Conservation (phyloP, 2,329 filamentous ascomycete genomes). For the Xylariaceae sp. region DNA sequence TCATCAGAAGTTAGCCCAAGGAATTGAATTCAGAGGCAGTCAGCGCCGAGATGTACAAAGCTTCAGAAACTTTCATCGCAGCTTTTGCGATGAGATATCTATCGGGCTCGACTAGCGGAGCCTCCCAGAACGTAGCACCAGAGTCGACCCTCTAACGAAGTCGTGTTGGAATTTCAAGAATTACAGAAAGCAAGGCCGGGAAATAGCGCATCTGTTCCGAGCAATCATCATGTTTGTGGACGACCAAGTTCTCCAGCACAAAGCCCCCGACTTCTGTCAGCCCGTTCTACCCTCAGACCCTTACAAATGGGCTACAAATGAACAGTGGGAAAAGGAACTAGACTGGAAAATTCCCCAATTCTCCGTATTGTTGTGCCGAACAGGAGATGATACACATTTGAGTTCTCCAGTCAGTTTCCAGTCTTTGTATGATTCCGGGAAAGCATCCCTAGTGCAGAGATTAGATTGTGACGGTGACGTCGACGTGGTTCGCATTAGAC, state of each 20-base stretch:
- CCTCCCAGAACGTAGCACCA: not conserved
- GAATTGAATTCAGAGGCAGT: constrained; percentile 1
- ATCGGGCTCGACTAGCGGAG: constrained; percentile 4
- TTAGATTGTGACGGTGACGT: too few relatives aligned
- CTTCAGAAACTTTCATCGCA: constrained; percentile 6
- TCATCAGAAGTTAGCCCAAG: constrained; percentile 7
- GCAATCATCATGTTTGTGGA: constrained; percentile 8
- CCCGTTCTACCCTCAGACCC: too few relatives aligned
- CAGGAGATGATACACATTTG: constrained; percentile 11
- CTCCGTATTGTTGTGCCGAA: constrained; percentile 6
- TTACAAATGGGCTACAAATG: too few relatives aligned
- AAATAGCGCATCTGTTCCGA: constrained; percentile 12
- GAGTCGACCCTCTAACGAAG: not conserved
- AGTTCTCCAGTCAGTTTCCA: constrained; percentile 11
- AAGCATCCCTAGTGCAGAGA: constrained; percentile 8
- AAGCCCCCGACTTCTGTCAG: constrained; percentile 2
- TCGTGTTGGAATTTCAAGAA: not conserved
- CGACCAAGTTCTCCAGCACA: constrained; percentile 5
- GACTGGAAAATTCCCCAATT: constrained; percentile 5
- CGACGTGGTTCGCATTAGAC: not conserved
- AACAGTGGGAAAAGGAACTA: too few relatives aligned
- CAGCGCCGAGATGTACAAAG: constrained; percentile 1
- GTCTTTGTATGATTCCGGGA: constrained; percentile 9
- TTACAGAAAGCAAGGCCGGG: constrained; percentile 1
- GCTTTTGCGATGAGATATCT: constrained; percentile 6